Base-by-base conservation (phyloP, 345 rosid species). In the Syzygium grande region DNA sequence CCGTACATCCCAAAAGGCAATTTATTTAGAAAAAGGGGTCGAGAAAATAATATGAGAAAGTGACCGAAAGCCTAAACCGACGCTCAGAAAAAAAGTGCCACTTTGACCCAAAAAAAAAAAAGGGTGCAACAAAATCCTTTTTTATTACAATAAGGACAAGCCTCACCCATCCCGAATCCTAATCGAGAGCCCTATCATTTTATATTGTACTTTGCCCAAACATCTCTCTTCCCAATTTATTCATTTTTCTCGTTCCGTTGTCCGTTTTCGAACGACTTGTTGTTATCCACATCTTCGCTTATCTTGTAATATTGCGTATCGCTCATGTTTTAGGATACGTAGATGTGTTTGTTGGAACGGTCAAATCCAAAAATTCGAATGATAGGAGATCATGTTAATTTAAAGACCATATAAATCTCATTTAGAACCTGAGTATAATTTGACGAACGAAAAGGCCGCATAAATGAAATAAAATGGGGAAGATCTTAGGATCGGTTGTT, bases 111-210 rank as follows among this genome's bases (percentile, higher is more conserved):
- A 3, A 34, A 34, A 34, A 73, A 73, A 58, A 73, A n/a, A n/a
- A n/a, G n/a, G n/a, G 80, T 41, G 49, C 80, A 34, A 38, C 22
- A 73, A 41, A 9, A 43, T 43, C 46, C 9, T 12, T 34, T 15
- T 34, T 34, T 17, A 73, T 19, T 73, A 73, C 46, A 34, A 19
- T 38, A 73, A 34, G 19, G 80, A 73, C 80, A 73, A 9, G 49
- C 49, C 55, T 25, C 86, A 11, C 86, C 65, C 86, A 85, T 85
- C 86, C 87, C 55, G 34, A 59, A 59, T 54, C 87, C 87, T 59
- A 85, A 85, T 85, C 3, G 87, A 85, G 87, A 59, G 87, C 54
- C 87, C 87, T 25, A 58, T 85, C 68, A 85, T 85, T 43, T 43
- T 34, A 14, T 85, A 85, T 41, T 27, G 87, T 46, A 58, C 87